A percentile compares a stretch with the other conserved stretches of the same genome.
phyloP scores from a whole-genome alignment of 345 rosid genomes.

The Euclidium syriacum region DNA sequence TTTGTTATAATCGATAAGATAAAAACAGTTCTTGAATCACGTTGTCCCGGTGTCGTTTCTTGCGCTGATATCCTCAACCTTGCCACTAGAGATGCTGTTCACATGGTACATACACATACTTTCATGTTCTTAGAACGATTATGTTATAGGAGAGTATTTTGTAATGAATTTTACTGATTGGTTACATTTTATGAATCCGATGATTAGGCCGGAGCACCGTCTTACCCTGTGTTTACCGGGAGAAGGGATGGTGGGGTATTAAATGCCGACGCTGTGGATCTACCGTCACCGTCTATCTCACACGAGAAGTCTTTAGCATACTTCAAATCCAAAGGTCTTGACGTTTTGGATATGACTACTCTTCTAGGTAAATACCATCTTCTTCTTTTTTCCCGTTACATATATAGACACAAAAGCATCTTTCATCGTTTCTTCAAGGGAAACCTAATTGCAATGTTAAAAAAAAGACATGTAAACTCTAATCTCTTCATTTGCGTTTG shows the following conservation, averaged over 20 bases:
- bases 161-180: neutral
- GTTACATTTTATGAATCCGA: neutral
- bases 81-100: constrained; percentile 83
- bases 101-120: constrained; percentile 37
- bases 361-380: constrained; percentile 45
- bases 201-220: constrained; percentile 59
- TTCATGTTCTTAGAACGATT: neutral
- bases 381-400: neutral
- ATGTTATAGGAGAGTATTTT: neutral
- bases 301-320: constrained; percentile 37
- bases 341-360: constrained; percentile 54
- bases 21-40: constrained; percentile 54
- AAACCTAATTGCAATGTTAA: neutral
- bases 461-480: too few species aligned
- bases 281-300: constrained; percentile 48
- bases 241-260: constrained; percentile 53
- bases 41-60: constrained; percentile 77
- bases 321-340: constrained; percentile 54
- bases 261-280: constrained; percentile 40
- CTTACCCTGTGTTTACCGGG: constrained; percentile 62
- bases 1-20: constrained; percentile 61
- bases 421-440: neutral
- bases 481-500: too few species aligned
- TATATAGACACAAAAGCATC: neutral
- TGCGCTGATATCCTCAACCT: constrained; percentile 88